Evolutionary conservation across 2,329 filamentous ascomycete species (phyloP).

Genomic region (Fusarium liriodendri): DNA sequence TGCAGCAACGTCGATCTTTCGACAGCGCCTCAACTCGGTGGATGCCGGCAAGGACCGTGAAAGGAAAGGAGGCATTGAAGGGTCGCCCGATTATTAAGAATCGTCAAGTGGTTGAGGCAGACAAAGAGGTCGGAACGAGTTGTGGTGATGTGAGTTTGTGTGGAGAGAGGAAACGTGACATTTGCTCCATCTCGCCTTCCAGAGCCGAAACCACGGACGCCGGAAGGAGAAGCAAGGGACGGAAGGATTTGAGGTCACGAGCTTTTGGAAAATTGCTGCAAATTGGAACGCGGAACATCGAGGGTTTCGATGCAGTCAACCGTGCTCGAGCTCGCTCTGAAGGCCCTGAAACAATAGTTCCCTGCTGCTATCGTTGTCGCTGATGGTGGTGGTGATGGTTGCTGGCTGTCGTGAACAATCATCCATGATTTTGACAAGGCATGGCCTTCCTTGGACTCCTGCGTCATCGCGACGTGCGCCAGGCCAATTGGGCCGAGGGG

Average conservation of each 20-base stretch:
- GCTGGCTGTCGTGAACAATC: slow-evolving; percentile 19
- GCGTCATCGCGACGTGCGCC: slow-evolving; percentile 41
- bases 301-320: slow-evolving; percentile 28
- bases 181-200: slow-evolving; percentile 17
- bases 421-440: slow-evolving; percentile 29
- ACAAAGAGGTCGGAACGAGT: neutral
- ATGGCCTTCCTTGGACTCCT: slow-evolving; percentile 24
- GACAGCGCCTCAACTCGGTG: slow-evolving; percentile 16
- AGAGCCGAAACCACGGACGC: slow-evolving; percentile 17
- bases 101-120: neutral
- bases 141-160: neutral
- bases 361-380: slow-evolving; percentile 4
- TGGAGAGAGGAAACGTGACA: slow-evolving; percentile 8
- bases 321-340: neutral
- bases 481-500: slow-evolving; percentile 31
- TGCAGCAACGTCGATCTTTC: slow-evolving; percentile 32
- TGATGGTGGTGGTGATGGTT: slow-evolving; percentile 23
- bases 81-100: neutral
- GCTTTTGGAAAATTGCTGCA: neutral
- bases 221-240: slow-evolving; percentile 17
- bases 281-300: slow-evolving; percentile 1
- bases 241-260: slow-evolving; percentile 14
- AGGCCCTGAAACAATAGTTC: slow-evolving; percentile 17
- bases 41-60: neutral
- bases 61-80: neutral